These are phyloP conservation scores for Lichtheimia ramosa DNA, from an alignment of 371 early-diverging fungal species.

Conservation along the genomic window DNA sequence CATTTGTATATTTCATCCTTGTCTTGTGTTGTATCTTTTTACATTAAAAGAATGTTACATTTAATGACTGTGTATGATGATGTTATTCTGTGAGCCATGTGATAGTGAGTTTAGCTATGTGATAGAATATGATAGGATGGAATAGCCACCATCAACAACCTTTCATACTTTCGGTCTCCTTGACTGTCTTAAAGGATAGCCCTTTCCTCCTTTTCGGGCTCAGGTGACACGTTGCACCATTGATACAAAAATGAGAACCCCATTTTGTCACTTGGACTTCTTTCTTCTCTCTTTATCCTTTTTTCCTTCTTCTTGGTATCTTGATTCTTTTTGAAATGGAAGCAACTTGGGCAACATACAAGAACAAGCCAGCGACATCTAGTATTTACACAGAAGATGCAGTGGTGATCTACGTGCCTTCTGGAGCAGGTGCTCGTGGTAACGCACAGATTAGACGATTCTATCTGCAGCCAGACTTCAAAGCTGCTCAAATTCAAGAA, in stretches of 20 bases:
- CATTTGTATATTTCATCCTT: no score
- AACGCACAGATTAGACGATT: slow-evolving; percentile 32
- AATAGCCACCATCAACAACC: no score
- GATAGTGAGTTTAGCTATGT: no score
- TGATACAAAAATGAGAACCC: no score
- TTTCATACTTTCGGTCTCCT: no score
- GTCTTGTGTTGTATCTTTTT: no score
- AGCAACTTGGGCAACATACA: slow-evolving; percentile 33
- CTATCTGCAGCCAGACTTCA: slow-evolving; percentile 34
- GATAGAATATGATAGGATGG: no score
- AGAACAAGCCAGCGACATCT: slow-evolving; percentile 31
- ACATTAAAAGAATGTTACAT: no score
- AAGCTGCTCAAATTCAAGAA: slow-evolving; percentile 27
- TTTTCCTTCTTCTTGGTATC: slow-evolving; percentile 5
- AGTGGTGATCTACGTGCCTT: slow-evolving; percentile 40
- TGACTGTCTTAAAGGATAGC: no score
- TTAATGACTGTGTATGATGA: no score
- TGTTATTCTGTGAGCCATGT: no score
- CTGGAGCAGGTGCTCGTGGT: slow-evolving; percentile 34
- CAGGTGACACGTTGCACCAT: slow-evolving; percentile 8
- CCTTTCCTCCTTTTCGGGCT: neutral
- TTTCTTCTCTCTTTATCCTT: slow-evolving; percentile 3
- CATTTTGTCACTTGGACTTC: neutral
- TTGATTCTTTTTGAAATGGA: slow-evolving; percentile 18
- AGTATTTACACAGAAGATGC: slow-evolving; percentile 41